Evolutionary conservation across 1,284 basidiomycete species (phyloP), one percentile per base, ranked within the genome.

Genomic region (Phlebopus sp.): DNA sequence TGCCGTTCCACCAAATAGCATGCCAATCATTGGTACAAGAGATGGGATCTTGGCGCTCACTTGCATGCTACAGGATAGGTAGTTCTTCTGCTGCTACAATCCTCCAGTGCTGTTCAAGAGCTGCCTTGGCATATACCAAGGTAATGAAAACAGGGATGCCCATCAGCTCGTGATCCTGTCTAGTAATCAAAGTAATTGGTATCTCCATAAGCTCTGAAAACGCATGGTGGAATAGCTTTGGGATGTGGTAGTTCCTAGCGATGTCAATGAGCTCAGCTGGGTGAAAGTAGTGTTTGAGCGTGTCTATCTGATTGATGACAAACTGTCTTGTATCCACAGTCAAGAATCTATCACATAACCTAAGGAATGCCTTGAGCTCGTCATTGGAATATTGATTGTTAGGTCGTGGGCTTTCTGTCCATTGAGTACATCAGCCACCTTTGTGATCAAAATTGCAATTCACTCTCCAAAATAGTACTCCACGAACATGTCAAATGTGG

Each of bases 1-100:
- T 53, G 1, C 51, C 51, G 31, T 53, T 55, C 48, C 52, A 53
- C 53, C 53, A 55, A 1, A 43, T 17, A 15, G 10, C 29, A 14
- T 48, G 47, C 51, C 52, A 53, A 19, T 55, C 54, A 5, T 31
- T 19, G 4, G 13, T 27, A 27, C 53, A 54, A 10, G 19, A n/a
- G 0, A 2, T 6, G 7, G 42, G 44, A 9, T 53, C 31, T 31
- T 41, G 34, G 34, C 53, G 53, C 4, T 46, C 37, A 8, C 34
- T 15, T 1, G 44, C 31, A 10, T 54, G 51, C 2, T 18, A n/a
- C 4, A 40, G 5, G 9, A 52, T 51, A 9, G 2, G 38, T 2
- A 37, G 50, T 21, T 53, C 42, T 37, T 52, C 43, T 1, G 35
- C 35, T 17, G 50, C 49, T 7, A 52, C 3, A 1, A 42, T 31